Percentiles rank a stretch among this genome's conserved stretches.
Evolutionary conservation across 2,329 filamentous ascomycete species (phyloP).

Genomic region (Pseudocercospora cruenta): DNA sequence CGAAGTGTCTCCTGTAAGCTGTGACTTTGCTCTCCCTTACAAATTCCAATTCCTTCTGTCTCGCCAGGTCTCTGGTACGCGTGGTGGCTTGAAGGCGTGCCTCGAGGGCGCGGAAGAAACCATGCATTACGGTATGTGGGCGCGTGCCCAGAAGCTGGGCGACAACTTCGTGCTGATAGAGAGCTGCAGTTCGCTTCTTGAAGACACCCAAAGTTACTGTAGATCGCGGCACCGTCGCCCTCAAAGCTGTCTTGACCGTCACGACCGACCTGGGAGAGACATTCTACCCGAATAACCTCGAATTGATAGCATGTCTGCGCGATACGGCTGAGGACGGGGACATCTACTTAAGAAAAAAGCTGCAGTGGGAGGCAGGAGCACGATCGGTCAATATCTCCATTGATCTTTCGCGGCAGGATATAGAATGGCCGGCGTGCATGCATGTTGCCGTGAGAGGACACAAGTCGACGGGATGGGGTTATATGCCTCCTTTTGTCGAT

Average conservation of each 20-base stretch:
- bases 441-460: constrained; percentile 44
- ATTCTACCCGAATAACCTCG: constrained; percentile 57
- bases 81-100: constrained; percentile 12
- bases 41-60: not conserved
- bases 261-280: constrained; percentile 71
- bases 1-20: not conserved
- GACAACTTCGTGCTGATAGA: constrained; percentile 4
- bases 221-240: constrained; percentile 44
- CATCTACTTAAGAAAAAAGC: constrained; percentile 46
- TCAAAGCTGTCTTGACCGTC: constrained; percentile 63
- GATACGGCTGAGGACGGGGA: constrained; percentile 39
- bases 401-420: constrained; percentile 44
- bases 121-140: constrained; percentile 16
- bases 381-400: constrained; percentile 50
- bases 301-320: constrained; percentile 47
- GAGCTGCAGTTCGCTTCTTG: constrained; percentile 61
- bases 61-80: not conserved
- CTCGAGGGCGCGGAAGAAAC: not conserved
- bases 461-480: constrained; percentile 36
- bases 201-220: constrained; percentile 60
- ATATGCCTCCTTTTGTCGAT: constrained; percentile 54
- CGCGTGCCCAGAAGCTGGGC: not conserved
- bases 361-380: constrained; percentile 50
- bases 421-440: constrained; percentile 45
- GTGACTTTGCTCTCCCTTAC: not conserved